phyloP scores from a whole-genome alignment of 208 protist genomes.

The Tritrichomonas musculus region DNA sequence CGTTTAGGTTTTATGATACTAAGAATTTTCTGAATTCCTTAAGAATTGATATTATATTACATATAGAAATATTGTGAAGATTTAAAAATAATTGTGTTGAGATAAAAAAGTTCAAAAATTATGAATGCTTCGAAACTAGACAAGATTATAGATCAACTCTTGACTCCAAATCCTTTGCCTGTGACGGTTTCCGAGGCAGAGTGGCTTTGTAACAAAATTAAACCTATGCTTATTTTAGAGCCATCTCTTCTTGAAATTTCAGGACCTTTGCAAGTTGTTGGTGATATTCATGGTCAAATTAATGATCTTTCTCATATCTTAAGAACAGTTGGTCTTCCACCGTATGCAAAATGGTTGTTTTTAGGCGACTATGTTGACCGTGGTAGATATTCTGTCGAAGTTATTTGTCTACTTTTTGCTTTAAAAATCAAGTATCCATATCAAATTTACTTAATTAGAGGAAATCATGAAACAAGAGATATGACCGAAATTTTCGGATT shows the following conservation, averaged over 20 bases:
- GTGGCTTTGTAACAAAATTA: background rate
- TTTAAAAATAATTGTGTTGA: too few species aligned
- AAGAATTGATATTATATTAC: too few species aligned
- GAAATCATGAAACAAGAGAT: slow-evolving; percentile 92
- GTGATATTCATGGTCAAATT: slow-evolving; percentile 48
- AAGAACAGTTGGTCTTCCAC: slow-evolving; percentile 35
- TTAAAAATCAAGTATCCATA: slow-evolving; percentile 81
- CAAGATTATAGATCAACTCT: too few species aligned
- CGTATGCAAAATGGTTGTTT: slow-evolving; percentile 66
- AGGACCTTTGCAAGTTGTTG: background rate
- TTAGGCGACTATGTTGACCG: slow-evolving; percentile 60
- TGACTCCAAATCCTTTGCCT: too few species aligned
- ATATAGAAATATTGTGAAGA: too few species aligned
- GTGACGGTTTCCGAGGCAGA: too few species aligned
- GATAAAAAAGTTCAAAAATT: too few species aligned
- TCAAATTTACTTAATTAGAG: slow-evolving; percentile 84
- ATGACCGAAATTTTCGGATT: slow-evolving; percentile 76
- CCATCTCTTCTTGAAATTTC: background rate
- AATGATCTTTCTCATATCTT: slow-evolving; percentile 50
- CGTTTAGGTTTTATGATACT: too few species aligned
- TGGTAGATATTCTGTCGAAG: slow-evolving; percentile 62
- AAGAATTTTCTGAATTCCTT: too few species aligned
- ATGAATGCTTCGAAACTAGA: too few species aligned
- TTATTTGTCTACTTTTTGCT: slow-evolving; percentile 74
- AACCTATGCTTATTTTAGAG: background rate